Evolutionary conservation across 495 filamentous ascomycete genomes (phyloP), one percentile per base, ranked within the genome.

Genomic region (Daldinia loculata): DNA sequence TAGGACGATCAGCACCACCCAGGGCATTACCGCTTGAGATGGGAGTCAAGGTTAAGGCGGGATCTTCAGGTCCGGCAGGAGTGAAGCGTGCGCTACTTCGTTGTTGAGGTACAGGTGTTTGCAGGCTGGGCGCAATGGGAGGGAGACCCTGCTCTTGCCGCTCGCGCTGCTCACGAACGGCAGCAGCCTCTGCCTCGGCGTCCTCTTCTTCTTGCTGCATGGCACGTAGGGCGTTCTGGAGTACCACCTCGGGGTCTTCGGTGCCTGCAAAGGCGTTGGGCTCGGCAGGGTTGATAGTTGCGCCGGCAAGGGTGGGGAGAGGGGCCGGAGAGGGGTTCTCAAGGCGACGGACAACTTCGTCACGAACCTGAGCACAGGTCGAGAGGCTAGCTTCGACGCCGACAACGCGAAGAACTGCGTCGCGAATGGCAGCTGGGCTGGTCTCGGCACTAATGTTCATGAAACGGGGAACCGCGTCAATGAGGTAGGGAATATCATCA

Each of bases 171-270:
- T 85, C 82, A 12, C 82, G 75, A 6, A 74, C 80, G 11, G 72
- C 79, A 9, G 80, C 81, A 14, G 82, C 81, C 39, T 82, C 78
- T 2, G 80, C 81, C 55, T 85, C 83, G 15, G 82, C 83, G 56
- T 83, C 82, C 22, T 82, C 81, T 55, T 85, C 83, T 41, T 84
- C 82, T 62, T 84, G 80, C 60, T 84, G 83, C 45, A 84, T 74
- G 45, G 77, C 77, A 29, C 79, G 80, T 17, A 85, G 75, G 24
- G 83, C 83, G 60, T 84, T 84, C 59, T 84, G 83, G 0, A 85
- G 77, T 15, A 84, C 82, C 1, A 84, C 78, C 19, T 85, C 83
- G 12, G 83, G 81, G 60, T 85, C 83, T n/a, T 84, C 81, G 19
- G 78, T 79, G 29, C 70, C 73, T 8, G 71, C 66, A 39, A 65